Percentiles rank a stretch among this genome's conserved stretches.
These are phyloP conservation scores for Penicillium sp. DNA, from an alignment of 2,329 filamentous ascomycete genomes.

Conservation along the genomic window DNA sequence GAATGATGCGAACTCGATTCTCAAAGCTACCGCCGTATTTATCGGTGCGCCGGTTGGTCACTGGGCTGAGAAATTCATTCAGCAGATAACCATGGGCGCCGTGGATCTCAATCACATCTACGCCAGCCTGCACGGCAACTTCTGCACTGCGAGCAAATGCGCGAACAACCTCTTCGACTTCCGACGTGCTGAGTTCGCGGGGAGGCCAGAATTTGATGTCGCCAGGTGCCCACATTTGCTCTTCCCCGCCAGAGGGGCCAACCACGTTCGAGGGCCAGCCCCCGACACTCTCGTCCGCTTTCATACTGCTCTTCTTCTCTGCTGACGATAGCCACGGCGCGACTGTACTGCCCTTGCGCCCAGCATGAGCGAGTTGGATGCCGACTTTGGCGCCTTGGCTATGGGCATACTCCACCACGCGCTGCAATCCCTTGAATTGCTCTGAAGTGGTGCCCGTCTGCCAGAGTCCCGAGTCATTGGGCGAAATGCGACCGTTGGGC, in stretches of 20 bases:
- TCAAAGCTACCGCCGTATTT: slow-evolving; percentile 47
- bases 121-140: slow-evolving; percentile 60
- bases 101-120: slow-evolving; percentile 75
- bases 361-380: slow-evolving; percentile 77
- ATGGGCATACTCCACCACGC: slow-evolving; percentile 70
- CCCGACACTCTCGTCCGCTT: slow-evolving; percentile 46
- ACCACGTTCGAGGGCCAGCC: slow-evolving; percentile 51
- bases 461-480: slow-evolving; percentile 61
- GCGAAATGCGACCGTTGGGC: slow-evolving; percentile 73
- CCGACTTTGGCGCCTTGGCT: slow-evolving; percentile 68
- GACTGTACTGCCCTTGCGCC: slow-evolving; percentile 54
- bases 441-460: slow-evolving; percentile 51
- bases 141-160: slow-evolving; percentile 55
- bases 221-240: slow-evolving; percentile 55
- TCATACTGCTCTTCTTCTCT: slow-evolving; percentile 17
- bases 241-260: slow-evolving; percentile 37
- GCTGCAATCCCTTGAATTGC: slow-evolving; percentile 63
- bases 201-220: slow-evolving; percentile 56
- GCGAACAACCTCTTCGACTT: slow-evolving; percentile 60
- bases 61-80: slow-evolving; percentile 62
- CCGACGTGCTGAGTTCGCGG: slow-evolving; percentile 58
- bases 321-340: slow-evolving; percentile 43
- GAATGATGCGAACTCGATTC: slow-evolving; percentile 61
- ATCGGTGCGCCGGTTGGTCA: slow-evolving; percentile 60
- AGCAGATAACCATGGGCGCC: slow-evolving; percentile 72